Conservation (phyloP, 202 grass and related monocot species). For the Musa balbisiana region DNA sequence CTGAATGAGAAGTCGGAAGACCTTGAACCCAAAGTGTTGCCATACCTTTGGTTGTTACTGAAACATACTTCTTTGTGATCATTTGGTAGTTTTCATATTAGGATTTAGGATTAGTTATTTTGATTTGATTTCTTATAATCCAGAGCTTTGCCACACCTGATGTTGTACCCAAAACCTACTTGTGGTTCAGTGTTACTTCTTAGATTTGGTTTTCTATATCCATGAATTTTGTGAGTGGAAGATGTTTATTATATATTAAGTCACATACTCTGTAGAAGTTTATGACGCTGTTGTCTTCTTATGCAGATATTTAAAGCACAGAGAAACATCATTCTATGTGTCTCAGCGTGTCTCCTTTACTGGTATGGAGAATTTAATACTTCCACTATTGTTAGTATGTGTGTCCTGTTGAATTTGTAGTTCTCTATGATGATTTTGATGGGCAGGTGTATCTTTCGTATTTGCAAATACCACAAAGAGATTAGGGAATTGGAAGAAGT, state of each 20-base stretch:
- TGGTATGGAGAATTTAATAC: constrained; percentile 43
- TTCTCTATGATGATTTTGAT: constrained; percentile 6
- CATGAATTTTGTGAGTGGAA: not conserved
- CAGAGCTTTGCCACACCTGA: not conserved
- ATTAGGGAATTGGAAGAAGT: constrained; percentile 75
- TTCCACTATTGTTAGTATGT: constrained; percentile 9
- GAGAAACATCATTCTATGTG: constrained; percentile 83
- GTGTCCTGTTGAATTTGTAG: constrained; percentile 17
- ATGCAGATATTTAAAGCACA: constrained; percentile 93
- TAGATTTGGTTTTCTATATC: not conserved
- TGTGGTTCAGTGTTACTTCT: not conserved
- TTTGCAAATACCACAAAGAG: constrained; percentile 75
- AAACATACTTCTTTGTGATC: too few relatives aligned
- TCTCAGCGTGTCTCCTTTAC: constrained; percentile 74
- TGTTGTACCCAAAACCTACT: not conserved
- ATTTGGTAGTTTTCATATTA: too few relatives aligned
- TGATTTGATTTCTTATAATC: too few relatives aligned
- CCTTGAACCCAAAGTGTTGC: too few relatives aligned
- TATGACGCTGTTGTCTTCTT: constrained; percentile 2
- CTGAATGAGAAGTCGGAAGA: too few relatives aligned
- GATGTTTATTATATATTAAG: not conserved
- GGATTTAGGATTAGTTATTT: too few relatives aligned
- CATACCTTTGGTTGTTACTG: too few relatives aligned
- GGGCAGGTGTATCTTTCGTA: constrained; percentile 60
- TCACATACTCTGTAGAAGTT: not conserved